These are phyloP conservation scores for Phaeosphaeriaceae sp. DNA, from an alignment of 2,329 filamentous ascomycete species.

Conservation along the genomic window DNA sequence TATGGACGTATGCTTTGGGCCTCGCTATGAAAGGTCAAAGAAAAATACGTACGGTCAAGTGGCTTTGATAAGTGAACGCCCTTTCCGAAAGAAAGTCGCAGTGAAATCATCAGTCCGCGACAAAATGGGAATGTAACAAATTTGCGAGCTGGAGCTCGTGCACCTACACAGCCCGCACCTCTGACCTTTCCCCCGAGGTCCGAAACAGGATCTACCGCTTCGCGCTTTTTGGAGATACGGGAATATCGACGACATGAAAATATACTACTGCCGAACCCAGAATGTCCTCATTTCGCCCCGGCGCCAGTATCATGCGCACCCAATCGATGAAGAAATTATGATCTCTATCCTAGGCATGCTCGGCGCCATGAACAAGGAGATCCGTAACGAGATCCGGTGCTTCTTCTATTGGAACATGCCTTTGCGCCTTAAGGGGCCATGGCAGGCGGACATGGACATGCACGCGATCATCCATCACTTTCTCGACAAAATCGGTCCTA, in stretches of 20 bases:
- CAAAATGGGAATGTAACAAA: no score
- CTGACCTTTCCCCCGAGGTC: neutral
- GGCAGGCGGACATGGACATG: neutral
- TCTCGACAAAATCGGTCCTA: neutral
- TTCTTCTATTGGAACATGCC: neutral
- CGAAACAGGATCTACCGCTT: neutral
- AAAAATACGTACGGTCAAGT: no score
- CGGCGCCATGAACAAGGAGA: neutral
- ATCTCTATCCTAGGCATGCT: neutral
- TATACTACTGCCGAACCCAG: neutral
- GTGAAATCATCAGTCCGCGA: no score
- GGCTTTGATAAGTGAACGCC: no score
- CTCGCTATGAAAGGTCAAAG: no score
- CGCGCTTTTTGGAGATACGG: neutral
- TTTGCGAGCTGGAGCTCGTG: no score
- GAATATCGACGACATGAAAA: neutral
- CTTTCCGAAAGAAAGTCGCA: no score
- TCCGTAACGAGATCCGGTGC: neutral
- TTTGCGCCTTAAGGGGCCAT: neutral
- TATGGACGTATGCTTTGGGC: no score
- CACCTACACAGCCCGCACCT: no score
- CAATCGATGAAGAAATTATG: neutral
- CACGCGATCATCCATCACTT: neutral
- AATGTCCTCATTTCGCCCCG: neutral
- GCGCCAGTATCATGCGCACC: neutral